A percentile compares a stretch with the other conserved stretches of the same genome.
Conservation (phyloP, 1,139 yeast species). For the Magnusiomyces ingens region DNA sequence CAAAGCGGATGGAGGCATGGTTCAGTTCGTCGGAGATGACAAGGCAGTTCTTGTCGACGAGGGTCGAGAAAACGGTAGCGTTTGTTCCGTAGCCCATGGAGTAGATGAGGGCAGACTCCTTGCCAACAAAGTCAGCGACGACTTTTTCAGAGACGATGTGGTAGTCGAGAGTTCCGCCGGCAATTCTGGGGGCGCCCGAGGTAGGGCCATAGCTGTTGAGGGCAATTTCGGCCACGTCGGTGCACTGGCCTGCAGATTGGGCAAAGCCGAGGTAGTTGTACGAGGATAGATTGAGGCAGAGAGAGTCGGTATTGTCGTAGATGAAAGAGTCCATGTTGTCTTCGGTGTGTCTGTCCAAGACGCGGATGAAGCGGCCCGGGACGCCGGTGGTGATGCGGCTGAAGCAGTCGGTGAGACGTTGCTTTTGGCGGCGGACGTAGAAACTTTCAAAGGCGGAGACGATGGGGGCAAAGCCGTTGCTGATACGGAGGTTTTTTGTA, state of each 20-base stretch:
- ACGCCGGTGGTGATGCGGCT: slow-evolving; percentile 95
- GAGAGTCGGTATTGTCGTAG: slow-evolving; percentile 66
- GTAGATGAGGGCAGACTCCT: slow-evolving; percentile 78
- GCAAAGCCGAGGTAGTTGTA: slow-evolving; percentile 96
- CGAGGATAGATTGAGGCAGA: slow-evolving; percentile 80
- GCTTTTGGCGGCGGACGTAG: slow-evolving; percentile 85
- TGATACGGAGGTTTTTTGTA: slow-evolving; percentile 61
- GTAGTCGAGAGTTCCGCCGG: slow-evolving; percentile 70
- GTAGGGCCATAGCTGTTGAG: slow-evolving; percentile 68
- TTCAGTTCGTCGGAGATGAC: slow-evolving; percentile 91
- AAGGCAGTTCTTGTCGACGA: slow-evolving; percentile 80
- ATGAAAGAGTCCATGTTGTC: slow-evolving; percentile 53
- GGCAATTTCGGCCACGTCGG: slow-evolving; percentile 63
- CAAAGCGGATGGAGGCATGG: slow-evolving; percentile 93
- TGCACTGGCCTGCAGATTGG: slow-evolving; percentile 87
- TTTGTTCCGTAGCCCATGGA: slow-evolving; percentile 97
- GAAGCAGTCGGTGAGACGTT: slow-evolving; percentile 88
- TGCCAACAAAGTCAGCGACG: slow-evolving; percentile 82
- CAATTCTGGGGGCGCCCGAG: slow-evolving; percentile 68
- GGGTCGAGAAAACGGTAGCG: slow-evolving; percentile 78
- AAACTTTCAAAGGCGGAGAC: slow-evolving; percentile 90
- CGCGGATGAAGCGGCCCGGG: slow-evolving; percentile 84
- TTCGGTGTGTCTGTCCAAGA: slow-evolving; percentile 66
- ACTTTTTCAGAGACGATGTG: slow-evolving; percentile 68
- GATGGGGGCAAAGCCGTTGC: slow-evolving; percentile 94